A percentile compares a stretch with the other conserved stretches of the same genome.
These are phyloP conservation scores for Cyclotella cryptica DNA, from an alignment of 108 stramenopile genomes.

Conservation along the genomic window DNA sequence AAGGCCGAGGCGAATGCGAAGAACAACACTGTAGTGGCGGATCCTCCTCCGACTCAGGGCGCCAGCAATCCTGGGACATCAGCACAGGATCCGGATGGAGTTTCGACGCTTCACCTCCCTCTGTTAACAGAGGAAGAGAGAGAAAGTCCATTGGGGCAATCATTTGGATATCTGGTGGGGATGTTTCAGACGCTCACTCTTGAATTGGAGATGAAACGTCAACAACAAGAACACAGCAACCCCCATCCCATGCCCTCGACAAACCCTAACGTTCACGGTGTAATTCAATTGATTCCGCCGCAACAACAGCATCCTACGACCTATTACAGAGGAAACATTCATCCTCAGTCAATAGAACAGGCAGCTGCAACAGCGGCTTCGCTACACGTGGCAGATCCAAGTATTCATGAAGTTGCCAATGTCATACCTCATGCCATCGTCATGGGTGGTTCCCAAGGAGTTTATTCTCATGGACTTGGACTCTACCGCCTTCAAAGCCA, in stretches of 20 bases:
- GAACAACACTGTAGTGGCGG: neutral
- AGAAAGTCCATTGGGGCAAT: slow-evolving; percentile 73
- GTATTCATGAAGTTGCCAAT: slow-evolving; percentile 38
- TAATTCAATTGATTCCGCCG: slow-evolving; percentile 5
- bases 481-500: neutral
- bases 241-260: neutral
- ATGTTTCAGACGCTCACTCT: slow-evolving; percentile 80
- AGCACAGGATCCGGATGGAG: slow-evolving; percentile 14
- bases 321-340: neutral
- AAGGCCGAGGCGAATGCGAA: neutral
- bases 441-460: neutral
- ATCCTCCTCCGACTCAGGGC: neutral
- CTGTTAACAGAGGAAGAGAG: slow-evolving; percentile 75
- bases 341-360: slow-evolving; percentile 22
- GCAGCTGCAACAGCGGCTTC: slow-evolving; percentile 35
- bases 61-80: neutral
- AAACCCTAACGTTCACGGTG: neutral
- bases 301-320: neutral
- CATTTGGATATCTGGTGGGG: slow-evolving; percentile 86
- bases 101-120: slow-evolving; percentile 62
- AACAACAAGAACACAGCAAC: neutral
- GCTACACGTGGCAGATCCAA: slow-evolving; percentile 22
- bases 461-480: slow-evolving; percentile 11
- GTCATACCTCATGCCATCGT: slow-evolving; percentile 26
- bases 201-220: slow-evolving; percentile 69